Conservation (phyloP, 2,329 filamentous ascomycete genomes). For the Sclerotinia nivalis region DNA sequence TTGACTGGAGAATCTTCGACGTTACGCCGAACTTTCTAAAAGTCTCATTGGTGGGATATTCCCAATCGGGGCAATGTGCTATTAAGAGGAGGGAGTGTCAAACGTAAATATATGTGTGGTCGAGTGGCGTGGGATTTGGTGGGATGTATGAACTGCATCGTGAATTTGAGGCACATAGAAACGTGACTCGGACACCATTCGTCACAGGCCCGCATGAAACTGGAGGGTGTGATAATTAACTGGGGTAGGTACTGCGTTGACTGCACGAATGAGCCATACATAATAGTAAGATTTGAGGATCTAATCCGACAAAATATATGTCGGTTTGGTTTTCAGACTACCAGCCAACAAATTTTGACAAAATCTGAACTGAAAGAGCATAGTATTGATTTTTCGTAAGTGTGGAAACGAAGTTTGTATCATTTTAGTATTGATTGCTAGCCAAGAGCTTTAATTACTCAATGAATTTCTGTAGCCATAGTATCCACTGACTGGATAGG, state of each 20-base stretch:
- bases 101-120: background rate
- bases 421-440: background rate
- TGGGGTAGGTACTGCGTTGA: too few relatives aligned
- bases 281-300: too few relatives aligned
- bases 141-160: background rate
- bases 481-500: background rate
- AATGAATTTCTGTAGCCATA: background rate
- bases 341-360: background rate
- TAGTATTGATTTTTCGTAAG: background rate
- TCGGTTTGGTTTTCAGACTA: background rate
- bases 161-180: background rate
- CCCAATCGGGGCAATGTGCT: background rate
- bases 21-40: background rate
- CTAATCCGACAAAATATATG: background rate
- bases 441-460: too few relatives aligned
- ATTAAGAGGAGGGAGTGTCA: background rate
- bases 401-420: background rate
- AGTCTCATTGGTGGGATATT: background rate
- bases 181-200: too few relatives aligned
- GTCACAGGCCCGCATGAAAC: background rate
- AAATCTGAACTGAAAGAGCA: background rate
- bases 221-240: background rate
- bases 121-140: background rate
- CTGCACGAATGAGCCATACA: background rate
- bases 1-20: background rate